A percentile compares a stretch with the other conserved stretches of the same genome.
These are phyloP conservation scores for Russula compacta DNA, from an alignment of 768 basidiomycete genomes.

Conservation along the genomic window DNA sequence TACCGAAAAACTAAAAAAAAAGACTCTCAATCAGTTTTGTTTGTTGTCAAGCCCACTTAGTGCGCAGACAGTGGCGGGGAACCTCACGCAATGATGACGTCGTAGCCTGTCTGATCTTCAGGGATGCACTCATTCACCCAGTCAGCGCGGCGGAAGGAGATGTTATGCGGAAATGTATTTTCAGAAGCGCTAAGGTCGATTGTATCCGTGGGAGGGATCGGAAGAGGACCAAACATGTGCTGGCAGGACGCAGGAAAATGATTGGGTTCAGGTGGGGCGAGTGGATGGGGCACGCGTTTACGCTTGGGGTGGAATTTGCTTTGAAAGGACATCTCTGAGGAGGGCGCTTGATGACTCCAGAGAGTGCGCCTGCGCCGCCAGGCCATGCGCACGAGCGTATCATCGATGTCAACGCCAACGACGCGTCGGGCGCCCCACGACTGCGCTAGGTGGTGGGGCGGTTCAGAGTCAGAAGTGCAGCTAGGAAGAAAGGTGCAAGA, in stretches of 20 bases:
- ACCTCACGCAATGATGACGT: constrained; percentile 72
- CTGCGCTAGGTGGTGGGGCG: constrained; percentile 43
- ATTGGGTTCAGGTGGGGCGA: constrained; percentile 23
- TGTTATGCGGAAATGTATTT: constrained; percentile 65
- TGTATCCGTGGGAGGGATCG: constrained; percentile 42
- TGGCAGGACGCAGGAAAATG: constrained; percentile 76
- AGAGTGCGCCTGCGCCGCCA: constrained; percentile 62
- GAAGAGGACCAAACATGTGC: constrained; percentile 66
- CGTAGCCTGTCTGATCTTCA: constrained; percentile 56
- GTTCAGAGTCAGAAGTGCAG: not conserved
- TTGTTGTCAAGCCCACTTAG: not conserved
- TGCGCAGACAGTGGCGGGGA: not conserved
- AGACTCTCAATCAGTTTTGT: not conserved
- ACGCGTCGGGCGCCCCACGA: constrained; percentile 52
- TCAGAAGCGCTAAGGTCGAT: constrained; percentile 21
- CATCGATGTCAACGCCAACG: constrained; percentile 81
- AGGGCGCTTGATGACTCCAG: constrained; percentile 59
- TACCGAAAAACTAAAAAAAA: constrained; percentile 56
- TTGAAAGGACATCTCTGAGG: constrained; percentile 13
- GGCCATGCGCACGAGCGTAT: constrained; percentile 60
- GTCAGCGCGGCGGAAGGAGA: constrained; percentile 62
- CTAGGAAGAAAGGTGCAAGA: constrained; percentile 19
- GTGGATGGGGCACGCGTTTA: constrained; percentile 3
- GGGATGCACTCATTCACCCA: constrained; percentile 54
- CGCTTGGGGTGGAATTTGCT: constrained; percentile 13